Percentiles rank a stretch among this genome's conserved stretches.
Evolutionary conservation across 768 basidiomycete species (phyloP).

Genomic region (Hortiboletus campestris): DNA sequence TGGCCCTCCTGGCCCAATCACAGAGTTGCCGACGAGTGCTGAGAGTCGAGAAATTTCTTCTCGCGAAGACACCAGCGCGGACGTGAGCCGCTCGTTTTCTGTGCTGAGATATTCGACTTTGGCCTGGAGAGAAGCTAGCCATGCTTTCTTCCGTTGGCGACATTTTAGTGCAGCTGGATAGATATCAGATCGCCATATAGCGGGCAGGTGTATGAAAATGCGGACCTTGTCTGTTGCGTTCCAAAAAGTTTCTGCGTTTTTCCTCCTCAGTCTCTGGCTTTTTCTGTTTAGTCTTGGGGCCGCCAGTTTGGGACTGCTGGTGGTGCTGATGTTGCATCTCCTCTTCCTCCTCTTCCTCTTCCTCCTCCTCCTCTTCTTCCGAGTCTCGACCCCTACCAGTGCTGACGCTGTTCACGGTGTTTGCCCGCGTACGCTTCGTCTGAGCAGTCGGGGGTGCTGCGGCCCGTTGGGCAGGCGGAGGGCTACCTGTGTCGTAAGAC

Average conservation of each 20-base stretch:
- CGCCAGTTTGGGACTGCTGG: constrained; percentile 13
- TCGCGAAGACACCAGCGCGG: constrained; percentile 80
- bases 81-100: constrained; percentile 92
- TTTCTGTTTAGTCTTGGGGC: constrained; percentile 40
- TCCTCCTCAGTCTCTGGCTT: constrained; percentile 98
- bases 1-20: constrained; percentile 43
- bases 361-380: constrained; percentile 36
- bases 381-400: constrained; percentile 38
- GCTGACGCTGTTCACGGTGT: constrained; percentile 31
- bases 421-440: constrained; percentile 39
- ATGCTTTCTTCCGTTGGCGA: constrained; percentile 98
- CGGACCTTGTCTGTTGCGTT: constrained; percentile 93
- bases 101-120: constrained; percentile 90
- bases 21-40: constrained; percentile 65
- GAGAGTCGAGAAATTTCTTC: constrained; percentile 89
- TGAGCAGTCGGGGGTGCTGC: constrained; percentile 23
- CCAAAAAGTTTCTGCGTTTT: constrained; percentile 94
- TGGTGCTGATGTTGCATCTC: constrained; percentile 25
- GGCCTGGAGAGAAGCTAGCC: constrained; percentile 88
- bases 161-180: constrained; percentile 91
- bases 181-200: constrained; percentile 3
- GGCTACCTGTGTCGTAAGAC: constrained; percentile 47
- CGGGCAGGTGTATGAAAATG: not conserved
- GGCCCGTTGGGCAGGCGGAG: constrained; percentile 29
- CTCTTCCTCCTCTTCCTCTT: constrained; percentile 41